A percentile compares a stretch with the other conserved stretches of the same genome.
phyloP scores from a whole-genome alignment of 352 stramenopile genomes.

The Lagenidium giganteum region DNA sequence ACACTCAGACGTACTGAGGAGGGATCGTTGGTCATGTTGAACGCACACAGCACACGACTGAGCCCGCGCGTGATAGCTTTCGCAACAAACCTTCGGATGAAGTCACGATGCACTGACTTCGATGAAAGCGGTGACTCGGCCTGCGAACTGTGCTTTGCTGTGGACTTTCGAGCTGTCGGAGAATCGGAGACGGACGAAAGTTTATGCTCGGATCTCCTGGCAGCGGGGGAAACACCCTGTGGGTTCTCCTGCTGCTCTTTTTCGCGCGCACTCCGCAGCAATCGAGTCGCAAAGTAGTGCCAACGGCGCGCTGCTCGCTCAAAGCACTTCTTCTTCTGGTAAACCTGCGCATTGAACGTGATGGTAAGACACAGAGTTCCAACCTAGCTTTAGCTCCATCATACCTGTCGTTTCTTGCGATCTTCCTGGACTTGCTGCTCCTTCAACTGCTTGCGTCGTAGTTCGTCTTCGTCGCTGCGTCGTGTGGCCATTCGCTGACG shows the following conservation, averaged over 20 bases:
- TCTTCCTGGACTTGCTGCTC: constrained; percentile 37
- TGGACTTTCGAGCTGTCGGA: neutral
- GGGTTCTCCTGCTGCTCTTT: constrained; percentile 3
- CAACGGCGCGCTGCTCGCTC: constrained; percentile 28
- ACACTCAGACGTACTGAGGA: too few relatives aligned
- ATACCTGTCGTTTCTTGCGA: constrained; percentile 25
- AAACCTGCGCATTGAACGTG: constrained; percentile 15
- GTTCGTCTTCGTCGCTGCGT: constrained; percentile 23
- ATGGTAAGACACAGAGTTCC: too few relatives aligned
- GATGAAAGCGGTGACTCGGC: constrained; percentile 1
- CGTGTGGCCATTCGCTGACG: constrained; percentile 26
- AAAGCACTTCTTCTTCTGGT: constrained; percentile 26
- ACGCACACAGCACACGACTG: constrained; percentile 29
- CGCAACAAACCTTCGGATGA: constrained; percentile 28
- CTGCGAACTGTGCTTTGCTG: neutral
- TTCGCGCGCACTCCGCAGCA: constrained; percentile 17
- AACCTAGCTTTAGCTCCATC: neutral
- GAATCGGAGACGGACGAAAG: too few relatives aligned
- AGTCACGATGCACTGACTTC: constrained; percentile 13
- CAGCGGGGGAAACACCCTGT: too few relatives aligned
- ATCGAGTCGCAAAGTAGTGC: constrained; percentile 27
- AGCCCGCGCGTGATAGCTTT: constrained; percentile 20
- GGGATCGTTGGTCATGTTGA: constrained; percentile 22
- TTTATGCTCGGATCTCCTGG: too few relatives aligned
- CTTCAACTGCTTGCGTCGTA: constrained; percentile 25